These are phyloP conservation scores for Linnemannia schmuckeri DNA, from an alignment of 192 early-diverging fungal genomes.

Conservation along the genomic window DNA sequence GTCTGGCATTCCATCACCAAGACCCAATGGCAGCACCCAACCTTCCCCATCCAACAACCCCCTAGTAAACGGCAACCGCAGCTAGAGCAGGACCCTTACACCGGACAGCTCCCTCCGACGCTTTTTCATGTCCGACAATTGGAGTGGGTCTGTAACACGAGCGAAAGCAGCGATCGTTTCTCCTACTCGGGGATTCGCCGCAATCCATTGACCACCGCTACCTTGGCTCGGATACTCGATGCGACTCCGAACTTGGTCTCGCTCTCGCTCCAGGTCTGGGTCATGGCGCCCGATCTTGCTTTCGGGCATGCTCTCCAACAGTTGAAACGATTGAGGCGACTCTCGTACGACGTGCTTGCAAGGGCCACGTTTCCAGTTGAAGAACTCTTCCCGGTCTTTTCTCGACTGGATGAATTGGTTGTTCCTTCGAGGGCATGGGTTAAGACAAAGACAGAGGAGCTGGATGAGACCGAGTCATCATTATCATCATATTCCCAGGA, in stretches of 20 bases:
- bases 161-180: not conserved
- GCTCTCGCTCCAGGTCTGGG: not conserved
- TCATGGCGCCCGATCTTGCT: not conserved
- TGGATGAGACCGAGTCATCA: not conserved
- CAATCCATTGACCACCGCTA: not conserved
- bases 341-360: not conserved
- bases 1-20: constrained; percentile 5
- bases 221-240: not conserved
- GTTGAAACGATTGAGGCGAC: not conserved
- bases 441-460: not conserved
- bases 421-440: not conserved
- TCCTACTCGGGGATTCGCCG: not conserved
- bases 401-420: not conserved
- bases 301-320: not conserved
- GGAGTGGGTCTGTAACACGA: not conserved
- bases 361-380: not conserved
- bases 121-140: not conserved
- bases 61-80: not conserved
- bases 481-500: not conserved
- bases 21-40: not conserved
- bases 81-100: not conserved
- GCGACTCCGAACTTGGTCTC: not conserved
- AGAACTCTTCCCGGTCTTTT: not conserved
- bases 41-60: not conserved
- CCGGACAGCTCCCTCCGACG: not conserved